Evolutionary conservation across 148 eudicot species (phyloP).

Genomic region (Vaccinium corymbosum): DNA sequence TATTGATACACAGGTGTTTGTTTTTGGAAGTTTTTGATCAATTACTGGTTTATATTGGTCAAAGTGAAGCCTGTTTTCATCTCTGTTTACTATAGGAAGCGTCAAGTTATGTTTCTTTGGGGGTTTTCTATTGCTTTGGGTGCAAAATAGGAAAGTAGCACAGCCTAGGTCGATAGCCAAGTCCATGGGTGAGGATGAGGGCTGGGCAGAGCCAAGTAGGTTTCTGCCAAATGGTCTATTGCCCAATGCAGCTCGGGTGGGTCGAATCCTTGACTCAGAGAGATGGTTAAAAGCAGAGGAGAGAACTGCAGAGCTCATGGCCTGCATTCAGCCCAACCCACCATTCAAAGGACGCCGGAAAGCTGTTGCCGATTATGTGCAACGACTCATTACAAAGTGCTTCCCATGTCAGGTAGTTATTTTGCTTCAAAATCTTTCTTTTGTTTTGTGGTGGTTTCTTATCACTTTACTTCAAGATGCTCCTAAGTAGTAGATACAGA

Average conservation of each 20-base stretch:
- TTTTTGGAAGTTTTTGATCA: neutral
- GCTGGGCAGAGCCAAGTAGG: conserved; percentile 36
- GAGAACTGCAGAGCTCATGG: conserved; percentile 73
- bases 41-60: neutral
- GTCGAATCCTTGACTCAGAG: conserved; percentile 45
- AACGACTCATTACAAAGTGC: conserved; percentile 62
- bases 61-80: neutral
- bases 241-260: conserved; percentile 41
- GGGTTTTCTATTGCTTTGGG: conserved; percentile 1
- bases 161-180: neutral
- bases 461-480: neutral
- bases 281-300: conserved; percentile 76
- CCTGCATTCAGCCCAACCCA: conserved; percentile 68
- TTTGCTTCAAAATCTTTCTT: neutral
- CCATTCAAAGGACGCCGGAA: conserved; percentile 62
- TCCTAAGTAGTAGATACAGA: neutral
- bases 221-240: conserved; percentile 65
- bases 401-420: conserved; percentile 68
- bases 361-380: conserved; percentile 75
- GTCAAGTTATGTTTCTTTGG: neutral
- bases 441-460: neutral
- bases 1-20: neutral
- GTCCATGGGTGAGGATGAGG: conserved; percentile 43
- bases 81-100: neutral
- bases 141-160: conserved; percentile 8